Evolutionary conservation across 768 basidiomycete genomes (phyloP), one percentile per base, ranked within the genome.

Genomic region (Suillus bovinus): DNA sequence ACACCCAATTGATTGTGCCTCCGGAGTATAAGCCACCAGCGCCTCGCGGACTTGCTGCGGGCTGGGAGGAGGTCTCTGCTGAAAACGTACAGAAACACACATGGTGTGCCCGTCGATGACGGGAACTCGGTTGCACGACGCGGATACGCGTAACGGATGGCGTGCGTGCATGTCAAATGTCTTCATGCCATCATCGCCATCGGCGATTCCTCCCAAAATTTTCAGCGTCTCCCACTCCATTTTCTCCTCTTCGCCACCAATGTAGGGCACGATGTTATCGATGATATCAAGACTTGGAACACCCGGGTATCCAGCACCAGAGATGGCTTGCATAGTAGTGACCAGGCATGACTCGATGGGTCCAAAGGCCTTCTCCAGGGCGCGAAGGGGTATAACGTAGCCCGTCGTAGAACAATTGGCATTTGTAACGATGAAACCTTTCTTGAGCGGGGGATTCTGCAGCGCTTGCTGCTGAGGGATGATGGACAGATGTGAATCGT

Each of bases 191-290:
- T 81, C 78, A 61, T 88, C 86, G 55, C 81, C 80, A 29, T 84
- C 79, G 3, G 79, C 69, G 61, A 98, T 69, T 3, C 89, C 94
- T 27, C 97, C 96, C 24, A 99, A 86, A 70, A 99, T 99, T 80
- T 99, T 99, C 69, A 91, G 84, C 7, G 93, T 90, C 79, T 99
- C 97, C 97, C 97, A 99, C 74, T 99, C 96, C 66, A 99, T 94
- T 74, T 99, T 99, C 72, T 99, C 97, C 69, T 94, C 92, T 71
- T 98, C 96, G 55, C 96, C 94, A 20, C 84, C 77, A 74, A 99
- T 99, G 76, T 92, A 88, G 5, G 97, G 97, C 2, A 99, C 89
- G 72, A 99, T 82, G 79, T 99, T 99, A 79, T 99, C 97, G 66
- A 97, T 69, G 74, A 98, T 93, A 76, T 99, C 97, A 61, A 99